Percentiles rank a stretch among this genome's conserved stretches.
phyloP scores from a whole-genome alignment of 805 yeast genomes.

The Scheffersomyces ergatensis region DNA sequence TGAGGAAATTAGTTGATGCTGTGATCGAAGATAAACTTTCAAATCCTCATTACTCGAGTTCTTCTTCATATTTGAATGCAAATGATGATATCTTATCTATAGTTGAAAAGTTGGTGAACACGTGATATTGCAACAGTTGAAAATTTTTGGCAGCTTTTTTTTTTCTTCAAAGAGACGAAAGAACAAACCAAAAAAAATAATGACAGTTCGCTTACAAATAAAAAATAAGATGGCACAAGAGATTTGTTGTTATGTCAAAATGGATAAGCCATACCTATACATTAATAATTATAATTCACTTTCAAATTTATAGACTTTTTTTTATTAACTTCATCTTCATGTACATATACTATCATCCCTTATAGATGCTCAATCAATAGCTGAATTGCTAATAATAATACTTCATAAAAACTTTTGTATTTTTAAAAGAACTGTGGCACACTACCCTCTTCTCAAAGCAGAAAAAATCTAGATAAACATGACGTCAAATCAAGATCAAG shows the following conservation, averaged over 20 bases:
- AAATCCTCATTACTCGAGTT: conserved; percentile 18
- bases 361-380: too few species aligned
- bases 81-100: conserved; percentile 19
- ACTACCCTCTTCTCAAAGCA: not conserved
- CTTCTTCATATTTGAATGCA: conserved; percentile 2
- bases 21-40: conserved; percentile 62
- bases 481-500: not conserved
- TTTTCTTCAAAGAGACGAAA: not conserved
- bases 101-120: conserved; percentile 12
- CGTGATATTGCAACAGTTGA: not conserved
- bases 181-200: not conserved
- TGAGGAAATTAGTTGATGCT: conserved; percentile 64
- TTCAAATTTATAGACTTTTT: too few species aligned
- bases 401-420: too few species aligned
- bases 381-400: too few species aligned
- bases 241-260: too few species aligned
- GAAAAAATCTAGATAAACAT: not conserved
- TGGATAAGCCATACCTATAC: too few species aligned
- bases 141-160: not conserved
- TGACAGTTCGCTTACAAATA: not conserved
- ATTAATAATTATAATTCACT: too few species aligned
- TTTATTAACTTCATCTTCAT: too few species aligned
- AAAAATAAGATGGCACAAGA: too few species aligned
- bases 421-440: conserved; percentile 1
- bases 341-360: too few species aligned